phyloP scores from a whole-genome alignment of 345 rosid genomes.

The Litchi chinensis region DNA sequence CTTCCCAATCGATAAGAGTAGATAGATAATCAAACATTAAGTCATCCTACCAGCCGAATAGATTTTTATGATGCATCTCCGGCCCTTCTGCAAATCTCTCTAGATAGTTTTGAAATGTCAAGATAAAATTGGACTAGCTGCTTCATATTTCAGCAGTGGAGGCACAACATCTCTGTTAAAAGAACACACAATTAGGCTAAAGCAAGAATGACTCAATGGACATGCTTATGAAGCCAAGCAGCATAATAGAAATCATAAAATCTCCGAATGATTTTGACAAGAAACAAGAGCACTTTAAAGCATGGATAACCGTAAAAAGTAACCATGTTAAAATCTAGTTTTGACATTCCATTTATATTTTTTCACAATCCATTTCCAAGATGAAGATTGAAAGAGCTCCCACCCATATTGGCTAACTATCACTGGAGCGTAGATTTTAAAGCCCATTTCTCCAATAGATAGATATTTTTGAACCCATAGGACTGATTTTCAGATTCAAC shows the following conservation, averaged over 20 bases:
- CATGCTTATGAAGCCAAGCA: neutral
- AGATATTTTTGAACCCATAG: neutral
- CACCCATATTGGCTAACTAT: too few species aligned
- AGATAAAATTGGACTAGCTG: conserved; percentile 51
- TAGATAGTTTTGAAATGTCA: conserved; percentile 22
- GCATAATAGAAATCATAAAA: neutral
- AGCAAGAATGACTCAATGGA: neutral
- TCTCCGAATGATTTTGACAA: neutral
- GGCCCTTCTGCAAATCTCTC: neutral
- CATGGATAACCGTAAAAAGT: too few species aligned
- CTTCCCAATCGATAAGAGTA: neutral
- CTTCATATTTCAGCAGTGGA: conserved; percentile 46
- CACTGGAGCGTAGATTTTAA: too few species aligned
- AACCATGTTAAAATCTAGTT: neutral
- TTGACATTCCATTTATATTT: neutral
- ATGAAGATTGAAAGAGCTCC: neutral
- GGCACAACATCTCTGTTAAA: conserved; percentile 44
- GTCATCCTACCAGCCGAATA: neutral
- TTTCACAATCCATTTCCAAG: neutral
- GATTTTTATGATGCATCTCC: neutral
- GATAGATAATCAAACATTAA: too few species aligned
- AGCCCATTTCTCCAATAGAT: too few species aligned
- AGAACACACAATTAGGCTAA: neutral
- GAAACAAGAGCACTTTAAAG: neutral
- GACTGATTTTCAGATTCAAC: too few species aligned